A percentile compares a stretch with the other conserved stretches of the same genome.
Evolutionary conservation across 768 basidiomycete genomes (phyloP).

Genomic region (Nidula microcarpa): DNA sequence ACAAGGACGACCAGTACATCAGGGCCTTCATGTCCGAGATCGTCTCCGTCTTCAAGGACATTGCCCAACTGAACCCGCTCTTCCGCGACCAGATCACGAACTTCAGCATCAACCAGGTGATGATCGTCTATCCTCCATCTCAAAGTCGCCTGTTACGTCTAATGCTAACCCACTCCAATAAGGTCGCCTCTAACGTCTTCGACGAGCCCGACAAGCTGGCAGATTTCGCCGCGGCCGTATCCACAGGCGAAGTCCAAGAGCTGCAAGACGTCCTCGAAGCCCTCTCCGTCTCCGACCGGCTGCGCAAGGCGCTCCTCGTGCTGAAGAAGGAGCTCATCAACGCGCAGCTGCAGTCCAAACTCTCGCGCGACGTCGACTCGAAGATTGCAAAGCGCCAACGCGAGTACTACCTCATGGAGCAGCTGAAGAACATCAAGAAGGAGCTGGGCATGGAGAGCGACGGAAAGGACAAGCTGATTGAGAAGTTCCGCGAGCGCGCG

Average conservation of each 20-base stretch:
- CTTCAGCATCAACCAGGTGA: constrained; percentile 2
- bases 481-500: constrained; percentile 88
- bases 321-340: constrained; percentile 99
- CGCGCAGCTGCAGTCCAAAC: constrained; percentile 90
- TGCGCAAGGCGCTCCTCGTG: constrained; percentile 87
- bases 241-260: constrained; percentile 87
- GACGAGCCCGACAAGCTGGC: constrained; percentile 97
- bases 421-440: constrained; percentile 94
- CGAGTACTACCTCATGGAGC: constrained; percentile 96
- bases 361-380: constrained; percentile 87
- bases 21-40: constrained; percentile 97
- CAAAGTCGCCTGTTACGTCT: constrained; percentile 91
- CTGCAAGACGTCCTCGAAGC: constrained; percentile 92
- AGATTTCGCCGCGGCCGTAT: constrained; percentile 96
- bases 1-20: constrained; percentile 92
- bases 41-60: constrained; percentile 97
- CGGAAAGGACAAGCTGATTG: constrained; percentile 91
- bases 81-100: constrained; percentile 73
- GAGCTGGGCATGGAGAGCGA: constrained; percentile 94
- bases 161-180: constrained; percentile 61
- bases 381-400: constrained; percentile 94
- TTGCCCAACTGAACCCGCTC: constrained; percentile 93
- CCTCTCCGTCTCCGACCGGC: constrained; percentile 79
- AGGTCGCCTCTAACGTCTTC: constrained; percentile 78
- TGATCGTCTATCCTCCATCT: not conserved